Conservation (phyloP, 345 rosid species). For the Cardamine occulta region DNA sequence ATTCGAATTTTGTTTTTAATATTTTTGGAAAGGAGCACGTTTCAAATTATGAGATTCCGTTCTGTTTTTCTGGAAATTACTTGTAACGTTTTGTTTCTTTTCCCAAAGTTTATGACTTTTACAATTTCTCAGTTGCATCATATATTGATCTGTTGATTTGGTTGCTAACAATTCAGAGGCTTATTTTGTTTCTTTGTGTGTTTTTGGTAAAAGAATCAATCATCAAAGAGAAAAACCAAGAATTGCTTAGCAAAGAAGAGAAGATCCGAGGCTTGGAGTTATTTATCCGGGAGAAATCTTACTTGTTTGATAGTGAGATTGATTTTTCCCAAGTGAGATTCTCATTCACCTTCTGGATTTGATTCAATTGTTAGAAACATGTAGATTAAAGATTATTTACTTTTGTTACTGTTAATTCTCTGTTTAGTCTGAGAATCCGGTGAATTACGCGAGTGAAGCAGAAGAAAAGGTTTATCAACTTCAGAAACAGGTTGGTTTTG, state of each 20-base stretch:
- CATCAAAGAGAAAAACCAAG: conserved; percentile 42
- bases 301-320: conserved; percentile 42
- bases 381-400: not conserved
- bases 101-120: not conserved
- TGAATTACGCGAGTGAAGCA: conserved; percentile 32
- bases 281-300: conserved; percentile 44
- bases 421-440: conserved; percentile 26
- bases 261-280: conserved; percentile 44
- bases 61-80: conserved; percentile 9
- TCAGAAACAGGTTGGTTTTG: conserved; percentile 51
- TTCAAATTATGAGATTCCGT: conserved; percentile 7
- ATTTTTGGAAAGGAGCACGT: conserved; percentile 9
- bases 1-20: not conserved
- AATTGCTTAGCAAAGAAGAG: conserved; percentile 44
- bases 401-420: conserved; percentile 1
- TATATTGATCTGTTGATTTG: not conserved
- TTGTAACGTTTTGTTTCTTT: conserved; percentile 30
- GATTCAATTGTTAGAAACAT: not conserved
- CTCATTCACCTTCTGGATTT: conserved; percentile 15
- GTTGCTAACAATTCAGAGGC: conserved; percentile 10
- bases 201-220: conserved; percentile 39
- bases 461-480: conserved; percentile 41
- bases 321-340: conserved; percentile 47
- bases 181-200: conserved; percentile 7
- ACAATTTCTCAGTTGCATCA: conserved; percentile 7